Base-by-base conservation (phyloP, 805 yeast genomes). In the Schwanniomyces polymorphus region DNA sequence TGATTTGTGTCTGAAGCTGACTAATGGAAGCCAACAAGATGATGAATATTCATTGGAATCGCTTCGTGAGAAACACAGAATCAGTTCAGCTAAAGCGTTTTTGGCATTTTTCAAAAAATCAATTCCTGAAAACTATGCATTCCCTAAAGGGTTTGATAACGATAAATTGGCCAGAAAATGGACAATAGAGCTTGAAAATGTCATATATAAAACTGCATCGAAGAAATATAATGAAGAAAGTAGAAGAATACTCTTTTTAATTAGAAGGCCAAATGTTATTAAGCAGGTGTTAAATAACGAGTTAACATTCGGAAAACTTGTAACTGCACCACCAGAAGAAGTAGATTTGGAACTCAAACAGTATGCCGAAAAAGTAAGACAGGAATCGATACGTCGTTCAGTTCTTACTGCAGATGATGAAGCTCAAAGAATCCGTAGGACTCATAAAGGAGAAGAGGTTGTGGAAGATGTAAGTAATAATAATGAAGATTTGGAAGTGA, bases 381-480 rank as follows among this genome's bases (percentile, higher is more conserved):
- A 80, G 48, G 87, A 87, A 61, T 79, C 85, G 28, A 80, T 88
- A 45, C 74, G 82, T 26, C 84, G 86, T 46, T 77, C 87, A 14
- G 86, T 91, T 11, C 67, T 91, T 42, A 83, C 84, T 38, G 76
- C 66, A 21, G 81, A 79, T 31, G 78, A 73, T 34, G 81, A 75
- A 27, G 60, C 67, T 26, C 90, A 90, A 14, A 76, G 84, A 39
- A 81, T 88, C 53, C 76, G 89, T 54, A 76, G 90, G 57, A 88
- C 97, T 3, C 96, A 90, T 62, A 88, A 86, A 63, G 97, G 97
- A 23, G 96, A 91, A 51, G 91, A 87, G 59, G 63, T 87, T n/a
- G 76, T 88, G 5, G 95, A 86, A 46, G 56, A 57, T 42, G 53
- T 57, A 7, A 54, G 59, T 29, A 59, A 61, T 43, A 63, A 63